Evolutionary conservation across 2,329 filamentous ascomycete species (phyloP).

Genomic region (Blumeria hordei): DNA sequence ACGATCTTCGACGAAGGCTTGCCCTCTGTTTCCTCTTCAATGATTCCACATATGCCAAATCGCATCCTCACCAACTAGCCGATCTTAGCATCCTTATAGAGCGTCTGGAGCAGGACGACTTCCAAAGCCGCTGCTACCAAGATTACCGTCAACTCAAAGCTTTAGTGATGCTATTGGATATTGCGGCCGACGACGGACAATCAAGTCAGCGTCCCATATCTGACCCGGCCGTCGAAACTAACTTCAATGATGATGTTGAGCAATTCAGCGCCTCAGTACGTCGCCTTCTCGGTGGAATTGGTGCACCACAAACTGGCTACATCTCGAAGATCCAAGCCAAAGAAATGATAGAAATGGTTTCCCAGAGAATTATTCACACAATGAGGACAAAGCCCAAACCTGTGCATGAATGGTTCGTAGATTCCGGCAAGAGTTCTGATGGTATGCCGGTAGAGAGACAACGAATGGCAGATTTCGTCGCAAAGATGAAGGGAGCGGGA

Average conservation of each 20-base stretch:
- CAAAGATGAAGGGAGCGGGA: constrained; percentile 2
- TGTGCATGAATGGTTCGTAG: constrained; percentile 34
- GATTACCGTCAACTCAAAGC: constrained; percentile 47
- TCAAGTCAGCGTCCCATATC: constrained; percentile 12
- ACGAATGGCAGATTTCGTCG: constrained; percentile 11
- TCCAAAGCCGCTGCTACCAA: constrained; percentile 28
- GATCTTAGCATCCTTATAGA: constrained; percentile 20
- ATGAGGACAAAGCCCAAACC: constrained; percentile 44
- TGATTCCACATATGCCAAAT: constrained; percentile 20
- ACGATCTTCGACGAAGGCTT: constrained; percentile 40
- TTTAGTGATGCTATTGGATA: constrained; percentile 43
- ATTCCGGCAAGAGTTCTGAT: constrained; percentile 15
- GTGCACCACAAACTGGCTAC: constrained; percentile 49
- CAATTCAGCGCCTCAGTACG: constrained; percentile 34
- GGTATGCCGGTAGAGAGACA: constrained; percentile 12
- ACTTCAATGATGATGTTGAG: constrained; percentile 53
- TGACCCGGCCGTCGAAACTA: constrained; percentile 17
- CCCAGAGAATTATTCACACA: constrained; percentile 44
- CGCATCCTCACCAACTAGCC: constrained; percentile 18
- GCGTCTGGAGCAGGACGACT: constrained; percentile 24
- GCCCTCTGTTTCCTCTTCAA: constrained; percentile 39
- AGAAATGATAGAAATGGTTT: constrained; percentile 47
- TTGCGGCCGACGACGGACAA: constrained; percentile 43
- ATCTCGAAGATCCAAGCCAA: constrained; percentile 56
- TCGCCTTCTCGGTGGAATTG: constrained; percentile 34